Evolutionary conservation across 2,329 filamentous ascomycete species (phyloP), one percentile per base, ranked within the genome.

Genomic region (Epichloe hybrida): DNA sequence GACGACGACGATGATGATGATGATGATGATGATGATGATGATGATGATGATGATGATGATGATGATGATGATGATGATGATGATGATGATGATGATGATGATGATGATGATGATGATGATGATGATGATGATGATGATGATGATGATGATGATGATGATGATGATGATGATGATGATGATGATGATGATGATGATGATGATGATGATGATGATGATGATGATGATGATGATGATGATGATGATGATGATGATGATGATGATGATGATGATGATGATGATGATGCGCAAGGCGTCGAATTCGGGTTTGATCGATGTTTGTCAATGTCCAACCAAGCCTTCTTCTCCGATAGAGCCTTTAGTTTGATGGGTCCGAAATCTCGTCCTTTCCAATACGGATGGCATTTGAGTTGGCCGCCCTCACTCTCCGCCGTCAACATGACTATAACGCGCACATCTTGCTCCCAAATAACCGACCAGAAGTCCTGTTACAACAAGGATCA

Each of bases 401-500:
- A 95, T 66, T 97, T 98, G 43, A 95, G 74, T 63, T 95, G 90
- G 0, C 91, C 90, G 23, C 89, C 88, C 69, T 98, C 93, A 27
- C 86, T 79, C 66, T 97, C 91, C 2, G 93, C 91, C 5, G 93
- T 98, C 57, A 98, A 76, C 84, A 96, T 97, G 56, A 97, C 90
- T 54, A 98, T 84, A 27, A 97, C 87, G 48, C 91, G 84, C 3
- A 95, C 84, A 62, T 97, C 90, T 66, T 97, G 87, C 63, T 97
- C 90, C 93, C 93, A 98, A 34, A 97, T 77, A 11, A 96, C 85
- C 53, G 88, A 91, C 93, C 93, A 98, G 63, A 98, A 98, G 66
- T 98, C 93, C 87, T 93, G 35, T 3, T 9, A 15, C 21, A 34
- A 27, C 21, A 46, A 27, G 5, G 7, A 17, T 46, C 5, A 23